A percentile compares a stretch with the other conserved stretches of the same genome.
These are phyloP conservation scores for Ustilago loliicola DNA, from an alignment of 1,284 basidiomycete species.

Conservation along the genomic window DNA sequence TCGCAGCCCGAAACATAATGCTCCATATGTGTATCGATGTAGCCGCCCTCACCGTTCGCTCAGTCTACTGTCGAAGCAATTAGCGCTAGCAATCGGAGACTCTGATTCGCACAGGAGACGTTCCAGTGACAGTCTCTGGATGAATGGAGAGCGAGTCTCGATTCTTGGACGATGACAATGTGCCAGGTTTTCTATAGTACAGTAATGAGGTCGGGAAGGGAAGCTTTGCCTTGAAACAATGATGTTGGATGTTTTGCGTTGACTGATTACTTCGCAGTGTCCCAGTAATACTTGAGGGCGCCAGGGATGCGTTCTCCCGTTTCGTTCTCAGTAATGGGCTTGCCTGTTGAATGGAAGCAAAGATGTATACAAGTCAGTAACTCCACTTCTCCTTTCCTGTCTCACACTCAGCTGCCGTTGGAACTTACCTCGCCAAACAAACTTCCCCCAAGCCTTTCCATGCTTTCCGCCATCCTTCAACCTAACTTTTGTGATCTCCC, in stretches of 20 bases:
- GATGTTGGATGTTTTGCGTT: background rate
- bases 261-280: slow-evolving; percentile 24
- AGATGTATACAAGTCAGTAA: slow-evolving; percentile 5
- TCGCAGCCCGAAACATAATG: background rate
- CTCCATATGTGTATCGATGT: background rate
- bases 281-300: slow-evolving; percentile 56
- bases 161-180: background rate
- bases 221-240: background rate
- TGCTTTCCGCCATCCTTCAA: slow-evolving; percentile 58
- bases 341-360: slow-evolving; percentile 26
- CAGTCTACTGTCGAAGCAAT: no score
- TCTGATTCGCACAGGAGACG: background rate
- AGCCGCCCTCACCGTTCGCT: no score
- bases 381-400: background rate
- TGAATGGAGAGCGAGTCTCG: background rate
- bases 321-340: slow-evolving; percentile 37
- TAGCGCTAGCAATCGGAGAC: no score
- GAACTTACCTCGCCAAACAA: slow-evolving; percentile 61
- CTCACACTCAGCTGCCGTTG: background rate
- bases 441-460: slow-evolving; percentile 58
- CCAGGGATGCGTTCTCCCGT: slow-evolving; percentile 50
- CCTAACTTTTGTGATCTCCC: slow-evolving; percentile 52
- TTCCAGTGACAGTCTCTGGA: background rate
- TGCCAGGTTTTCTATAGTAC: slow-evolving; percentile 23
- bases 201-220: background rate